A percentile compares a stretch with the other conserved stretches of the same genome.
Conservation (phyloP, 2,329 filamentous ascomycete species). For the Verticillium tricorpus region DNA sequence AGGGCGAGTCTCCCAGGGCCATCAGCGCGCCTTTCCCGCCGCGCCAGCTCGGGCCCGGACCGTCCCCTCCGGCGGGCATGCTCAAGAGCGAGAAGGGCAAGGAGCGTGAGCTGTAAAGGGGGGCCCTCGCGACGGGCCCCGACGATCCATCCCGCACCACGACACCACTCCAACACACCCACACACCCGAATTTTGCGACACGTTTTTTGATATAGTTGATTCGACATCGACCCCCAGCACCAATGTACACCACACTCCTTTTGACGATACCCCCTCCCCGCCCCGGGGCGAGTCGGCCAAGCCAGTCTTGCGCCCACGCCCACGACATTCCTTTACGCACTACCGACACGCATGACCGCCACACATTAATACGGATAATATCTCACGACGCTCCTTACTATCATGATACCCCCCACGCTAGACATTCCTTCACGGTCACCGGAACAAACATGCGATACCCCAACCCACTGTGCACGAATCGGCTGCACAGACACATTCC, state of each 20-base stretch:
- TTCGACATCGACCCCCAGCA: constrained; percentile 19
- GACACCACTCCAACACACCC: neutral
- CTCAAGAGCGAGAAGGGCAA: constrained; percentile 12
- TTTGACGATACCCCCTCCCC: constrained; percentile 16
- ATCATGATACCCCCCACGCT: constrained; percentile 8
- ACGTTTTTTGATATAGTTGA: constrained; percentile 21
- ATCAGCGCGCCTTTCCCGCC: constrained; percentile 12
- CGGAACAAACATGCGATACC: constrained; percentile 1
- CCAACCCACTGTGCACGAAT: neutral
- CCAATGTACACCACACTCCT: constrained; percentile 28
- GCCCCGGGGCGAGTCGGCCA: constrained; percentile 3
- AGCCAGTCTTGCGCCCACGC: neutral
- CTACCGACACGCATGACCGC: constrained; percentile 7
- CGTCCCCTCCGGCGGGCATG: neutral
- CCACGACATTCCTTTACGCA: constrained; percentile 23
- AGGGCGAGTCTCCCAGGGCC: constrained; percentile 22
- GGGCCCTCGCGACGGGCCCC: constrained; percentile 21
- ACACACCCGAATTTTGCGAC: constrained; percentile 13
- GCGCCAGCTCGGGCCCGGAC: neutral
- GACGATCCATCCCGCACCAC: constrained; percentile 29
- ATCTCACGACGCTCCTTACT: constrained; percentile 15
- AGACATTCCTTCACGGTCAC: constrained; percentile 32
- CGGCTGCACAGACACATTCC: neutral
- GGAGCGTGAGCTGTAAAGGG: constrained; percentile 24
- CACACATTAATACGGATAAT: constrained; percentile 16